These are phyloP conservation scores for Leptographium galeiforme DNA, from an alignment of 2,329 filamentous ascomycete genomes.

Conservation along the genomic window DNA sequence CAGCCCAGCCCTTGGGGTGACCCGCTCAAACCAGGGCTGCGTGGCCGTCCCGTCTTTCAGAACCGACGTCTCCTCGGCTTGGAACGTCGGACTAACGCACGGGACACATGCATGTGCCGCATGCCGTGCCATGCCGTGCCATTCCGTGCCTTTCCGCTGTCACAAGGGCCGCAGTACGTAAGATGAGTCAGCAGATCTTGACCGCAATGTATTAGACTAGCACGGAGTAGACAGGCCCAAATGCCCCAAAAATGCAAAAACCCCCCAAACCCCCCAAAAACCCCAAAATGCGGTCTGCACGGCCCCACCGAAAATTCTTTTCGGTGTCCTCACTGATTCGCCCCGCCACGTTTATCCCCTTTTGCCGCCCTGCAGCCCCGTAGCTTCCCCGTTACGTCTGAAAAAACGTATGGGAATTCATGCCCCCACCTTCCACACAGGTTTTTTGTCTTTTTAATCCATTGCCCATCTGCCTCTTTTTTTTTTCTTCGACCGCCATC, in stretches of 20 bases:
- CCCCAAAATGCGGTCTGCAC: neutral
- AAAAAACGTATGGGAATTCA: neutral
- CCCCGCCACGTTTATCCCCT: neutral
- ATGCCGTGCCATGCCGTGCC: neutral
- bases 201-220: too few species aligned
- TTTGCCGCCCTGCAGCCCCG: neutral
- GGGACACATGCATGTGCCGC: conserved; percentile 48
- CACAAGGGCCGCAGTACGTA: neutral
- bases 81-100: conserved; percentile 50
- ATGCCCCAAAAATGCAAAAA: too few species aligned
- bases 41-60: conserved; percentile 45
- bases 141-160: too few species aligned
- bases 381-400: neutral
- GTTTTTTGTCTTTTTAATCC: neutral
- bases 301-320: neutral
- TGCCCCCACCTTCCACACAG: neutral
- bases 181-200: too few species aligned
- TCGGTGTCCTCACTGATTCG: neutral
- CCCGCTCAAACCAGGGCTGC: neutral
- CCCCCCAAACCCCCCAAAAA: too few species aligned
- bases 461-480: neutral
- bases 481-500: neutral
- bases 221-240: too few species aligned
- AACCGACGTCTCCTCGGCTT: conserved; percentile 39
- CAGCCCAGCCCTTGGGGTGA: neutral